phyloP scores from a whole-genome alignment of 2,329 filamentous ascomycete species.

The Dactylellina cionopaga region DNA sequence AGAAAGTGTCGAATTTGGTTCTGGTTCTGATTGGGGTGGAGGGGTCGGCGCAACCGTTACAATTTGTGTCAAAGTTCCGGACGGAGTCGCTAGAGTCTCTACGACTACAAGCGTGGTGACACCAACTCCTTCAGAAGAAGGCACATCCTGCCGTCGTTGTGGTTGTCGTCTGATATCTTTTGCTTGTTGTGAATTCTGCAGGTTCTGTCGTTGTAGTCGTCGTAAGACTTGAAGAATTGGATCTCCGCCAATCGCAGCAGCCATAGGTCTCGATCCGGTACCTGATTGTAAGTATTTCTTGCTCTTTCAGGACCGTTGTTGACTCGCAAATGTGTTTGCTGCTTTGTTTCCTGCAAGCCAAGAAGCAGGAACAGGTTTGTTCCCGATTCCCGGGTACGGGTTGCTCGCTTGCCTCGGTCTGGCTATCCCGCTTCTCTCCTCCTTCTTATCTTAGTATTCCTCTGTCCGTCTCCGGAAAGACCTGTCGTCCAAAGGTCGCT shows the following conservation, averaged over 20 bases:
- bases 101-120: constrained; percentile 42
- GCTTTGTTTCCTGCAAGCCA: constrained; percentile 46
- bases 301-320: constrained; percentile 4
- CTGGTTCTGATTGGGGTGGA: constrained; percentile 9
- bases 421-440: constrained; percentile 12
- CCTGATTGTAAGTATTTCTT: constrained; percentile 19
- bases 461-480: constrained; percentile 43
- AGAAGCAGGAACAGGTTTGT: constrained; percentile 41
- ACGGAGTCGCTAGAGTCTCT: constrained; percentile 40
- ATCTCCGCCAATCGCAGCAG: constrained; percentile 37
- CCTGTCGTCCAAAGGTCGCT: constrained; percentile 51
- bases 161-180: constrained; percentile 14
- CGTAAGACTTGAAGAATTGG: constrained; percentile 37
- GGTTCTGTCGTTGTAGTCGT: constrained; percentile 20
- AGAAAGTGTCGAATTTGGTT: too few species aligned
- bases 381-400: constrained; percentile 29
- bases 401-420: constrained; percentile 32
- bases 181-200: constrained; percentile 14
- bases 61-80: constrained; percentile 38
- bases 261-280: constrained; percentile 25
- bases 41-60: constrained; percentile 31
- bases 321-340: constrained; percentile 40
- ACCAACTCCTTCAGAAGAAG: constrained; percentile 20
- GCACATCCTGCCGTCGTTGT: constrained; percentile 42
- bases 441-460: constrained; percentile 29